Evolutionary conservation across 1,284 basidiomycete genomes (phyloP).

Genomic region (Ceratobasidium sp.): DNA sequence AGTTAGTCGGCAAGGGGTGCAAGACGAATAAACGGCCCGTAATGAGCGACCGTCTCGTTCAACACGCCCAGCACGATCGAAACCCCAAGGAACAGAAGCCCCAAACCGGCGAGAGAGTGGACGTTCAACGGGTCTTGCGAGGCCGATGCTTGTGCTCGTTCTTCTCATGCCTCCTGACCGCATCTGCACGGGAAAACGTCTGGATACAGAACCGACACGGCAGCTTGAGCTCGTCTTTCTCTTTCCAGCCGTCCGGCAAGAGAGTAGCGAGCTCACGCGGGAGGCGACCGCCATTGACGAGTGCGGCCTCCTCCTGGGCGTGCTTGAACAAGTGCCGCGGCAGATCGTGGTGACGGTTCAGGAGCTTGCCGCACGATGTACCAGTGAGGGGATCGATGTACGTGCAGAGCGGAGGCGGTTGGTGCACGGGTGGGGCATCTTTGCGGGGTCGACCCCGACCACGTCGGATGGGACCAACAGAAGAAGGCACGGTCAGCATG

Average conservation of each 20-base stretch:
- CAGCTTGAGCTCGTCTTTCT: constrained; percentile 33
- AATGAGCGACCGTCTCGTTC: constrained; percentile 23
- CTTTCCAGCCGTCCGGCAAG: constrained; percentile 22
- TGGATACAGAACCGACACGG: constrained; percentile 35
- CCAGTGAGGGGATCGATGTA: constrained; percentile 25
- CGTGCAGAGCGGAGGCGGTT: constrained; percentile 26
- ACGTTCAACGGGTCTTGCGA: constrained; percentile 1
- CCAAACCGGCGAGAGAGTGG: neutral
- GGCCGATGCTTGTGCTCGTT: constrained; percentile 36
- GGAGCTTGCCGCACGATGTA: constrained; percentile 23
- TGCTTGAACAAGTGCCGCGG: constrained; percentile 38
- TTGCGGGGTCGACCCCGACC: constrained; percentile 27
- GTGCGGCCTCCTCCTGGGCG: constrained; percentile 27
- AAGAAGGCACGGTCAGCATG: neutral
- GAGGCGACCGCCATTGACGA: constrained; percentile 25
- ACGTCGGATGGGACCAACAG: constrained; percentile 22
- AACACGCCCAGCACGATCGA: constrained; percentile 11
- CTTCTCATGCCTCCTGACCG: constrained; percentile 36
- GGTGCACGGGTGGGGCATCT: constrained; percentile 29
- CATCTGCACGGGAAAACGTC: constrained; percentile 27
- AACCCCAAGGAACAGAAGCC: constrained; percentile 3
- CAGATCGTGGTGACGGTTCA: constrained; percentile 36
- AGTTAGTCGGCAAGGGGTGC: neutral
- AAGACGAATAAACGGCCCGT: constrained; percentile 29
- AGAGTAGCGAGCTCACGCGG: constrained; percentile 21